phyloP scores from a whole-genome alignment of 306 rosid species.

The Malus sieversii region DNA sequence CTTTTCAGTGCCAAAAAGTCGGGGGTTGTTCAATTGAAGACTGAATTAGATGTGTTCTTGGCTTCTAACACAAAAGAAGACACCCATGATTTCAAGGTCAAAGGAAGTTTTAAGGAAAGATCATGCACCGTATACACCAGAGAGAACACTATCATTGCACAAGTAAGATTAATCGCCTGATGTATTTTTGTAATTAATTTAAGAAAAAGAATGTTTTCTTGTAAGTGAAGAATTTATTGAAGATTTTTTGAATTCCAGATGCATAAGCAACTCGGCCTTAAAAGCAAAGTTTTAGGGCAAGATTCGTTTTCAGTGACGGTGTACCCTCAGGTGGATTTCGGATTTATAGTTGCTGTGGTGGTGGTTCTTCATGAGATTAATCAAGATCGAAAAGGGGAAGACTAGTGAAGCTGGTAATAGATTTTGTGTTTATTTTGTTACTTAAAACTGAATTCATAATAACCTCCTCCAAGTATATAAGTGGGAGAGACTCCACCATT shows the following conservation, averaged over 20 bases:
- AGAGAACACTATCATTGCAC: conserved; percentile 18
- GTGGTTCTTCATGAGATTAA: conserved; percentile 35
- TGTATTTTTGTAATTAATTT: too few species aligned
- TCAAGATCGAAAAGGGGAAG: conserved; percentile 21
- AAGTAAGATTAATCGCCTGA: conserved; percentile 13
- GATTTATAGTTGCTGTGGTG: conserved; percentile 31
- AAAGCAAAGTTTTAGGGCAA: conserved; percentile 17
- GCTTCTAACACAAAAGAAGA: conserved; percentile 22
- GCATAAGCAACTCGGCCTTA: conserved; percentile 25
- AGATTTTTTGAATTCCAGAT: conserved; percentile 12
- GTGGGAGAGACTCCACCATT: too few species aligned
- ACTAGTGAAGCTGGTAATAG: neutral
- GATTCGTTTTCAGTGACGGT: conserved; percentile 29
- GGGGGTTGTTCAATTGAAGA: conserved; percentile 17
- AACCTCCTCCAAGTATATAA: too few species aligned
- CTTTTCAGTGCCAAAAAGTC: conserved; percentile 32
- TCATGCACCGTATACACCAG: conserved; percentile 23
- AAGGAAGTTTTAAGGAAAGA: conserved; percentile 33
- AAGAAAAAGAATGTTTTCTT: too few species aligned
- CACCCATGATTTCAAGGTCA: conserved; percentile 31
- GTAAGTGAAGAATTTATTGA: neutral
- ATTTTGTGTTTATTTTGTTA: too few species aligned
- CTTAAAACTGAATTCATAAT: too few species aligned
- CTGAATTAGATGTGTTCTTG: conserved; percentile 32
- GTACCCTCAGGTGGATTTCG: conserved; percentile 28